Base-by-base conservation (phyloP, 2,329 filamentous ascomycete genomes). In the Colletotrichum endophyticum region DNA sequence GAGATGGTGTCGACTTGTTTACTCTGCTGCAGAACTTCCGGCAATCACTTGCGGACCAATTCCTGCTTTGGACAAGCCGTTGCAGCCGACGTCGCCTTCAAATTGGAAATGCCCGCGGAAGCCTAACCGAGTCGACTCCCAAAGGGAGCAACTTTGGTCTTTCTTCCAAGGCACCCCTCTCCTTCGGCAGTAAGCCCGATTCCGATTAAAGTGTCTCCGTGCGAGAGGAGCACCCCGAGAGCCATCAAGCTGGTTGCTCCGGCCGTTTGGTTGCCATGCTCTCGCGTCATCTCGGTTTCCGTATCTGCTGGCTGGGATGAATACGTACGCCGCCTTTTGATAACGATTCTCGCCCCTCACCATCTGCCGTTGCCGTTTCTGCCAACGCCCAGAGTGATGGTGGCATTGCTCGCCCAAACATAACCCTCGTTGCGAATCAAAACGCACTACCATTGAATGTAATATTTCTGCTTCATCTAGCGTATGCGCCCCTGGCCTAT, bases 1-100 rank as follows among this genome's bases (percentile, higher is more conserved):
- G 57, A 67, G 70, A 73, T 62, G 57, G 70, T 64, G 73, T 73
- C 39, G 57, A 36, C 56, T 32, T 63, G 57, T 44, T 39, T 64
- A 39, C 70, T 73, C 57, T 73, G 63, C 73, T 73, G 22, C 56
- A 32, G 25, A 64, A 73, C 63, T 63, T 73, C 63, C 70, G 70
- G 63, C 70, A 76, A 73, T 68, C 73, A 64, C 25, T 64, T 57
- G 61, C 63, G 70, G 63, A 22, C 62, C 16, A 68, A 25, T 19
- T 73, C 56, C 70, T 49, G 22, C 56, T 59, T 73, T 59, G 63
- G 73, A 73, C 22, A 57, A 19, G 63, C 57, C 25, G 32, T 36
- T 68, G 63, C 57, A 68, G 56, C 63, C 63, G 70, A 49, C 11
- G 44, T 34, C 32, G 36, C 27, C 36, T 66, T 49, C 68, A 39